Evolutionary conservation across 2,329 filamentous ascomycete genomes (phyloP).

Genomic region (Epichloe typhina): DNA sequence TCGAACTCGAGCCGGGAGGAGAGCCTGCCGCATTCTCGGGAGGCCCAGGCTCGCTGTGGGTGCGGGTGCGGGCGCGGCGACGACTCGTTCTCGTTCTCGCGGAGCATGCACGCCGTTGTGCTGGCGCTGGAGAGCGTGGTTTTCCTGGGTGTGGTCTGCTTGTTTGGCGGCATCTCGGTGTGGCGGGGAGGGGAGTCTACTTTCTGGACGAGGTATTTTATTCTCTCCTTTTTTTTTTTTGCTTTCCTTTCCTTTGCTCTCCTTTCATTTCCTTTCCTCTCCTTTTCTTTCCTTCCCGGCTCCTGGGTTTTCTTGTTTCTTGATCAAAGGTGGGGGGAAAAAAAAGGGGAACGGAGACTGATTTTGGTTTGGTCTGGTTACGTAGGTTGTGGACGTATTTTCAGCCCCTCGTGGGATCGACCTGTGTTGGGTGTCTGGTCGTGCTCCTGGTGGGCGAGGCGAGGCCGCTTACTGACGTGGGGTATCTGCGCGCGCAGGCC

Average conservation of each 20-base stretch:
- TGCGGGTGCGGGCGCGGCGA: too few species aligned
- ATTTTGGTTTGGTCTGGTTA: background rate
- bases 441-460: conserved; percentile 15
- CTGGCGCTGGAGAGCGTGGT: conserved; percentile 15
- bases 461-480: conserved; percentile 13
- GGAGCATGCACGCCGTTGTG: background rate
- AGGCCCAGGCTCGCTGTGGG: too few species aligned
- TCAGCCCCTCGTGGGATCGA: conserved; percentile 9
- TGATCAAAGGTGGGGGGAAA: too few species aligned
- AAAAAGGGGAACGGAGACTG: too few species aligned
- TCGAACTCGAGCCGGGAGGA: conserved; percentile 2
- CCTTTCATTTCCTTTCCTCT: too few species aligned
- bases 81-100: too few species aligned
- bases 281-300: too few species aligned
- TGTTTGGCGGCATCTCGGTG: conserved; percentile 15
- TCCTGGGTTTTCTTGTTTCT: too few species aligned
- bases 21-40: too few species aligned
- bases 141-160: conserved; percentile 14
- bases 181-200: conserved; percentile 12
- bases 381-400: conserved; percentile 16
- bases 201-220: conserved; percentile 14
- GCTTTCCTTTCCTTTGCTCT: too few species aligned
- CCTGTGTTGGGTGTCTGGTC: conserved; percentile 12
- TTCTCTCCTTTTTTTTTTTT: background rate
- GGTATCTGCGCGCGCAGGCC: conserved; percentile 15